phyloP scores from a whole-genome alignment of 176 grass and related monocot species.

The Saccharum officinarum region DNA sequence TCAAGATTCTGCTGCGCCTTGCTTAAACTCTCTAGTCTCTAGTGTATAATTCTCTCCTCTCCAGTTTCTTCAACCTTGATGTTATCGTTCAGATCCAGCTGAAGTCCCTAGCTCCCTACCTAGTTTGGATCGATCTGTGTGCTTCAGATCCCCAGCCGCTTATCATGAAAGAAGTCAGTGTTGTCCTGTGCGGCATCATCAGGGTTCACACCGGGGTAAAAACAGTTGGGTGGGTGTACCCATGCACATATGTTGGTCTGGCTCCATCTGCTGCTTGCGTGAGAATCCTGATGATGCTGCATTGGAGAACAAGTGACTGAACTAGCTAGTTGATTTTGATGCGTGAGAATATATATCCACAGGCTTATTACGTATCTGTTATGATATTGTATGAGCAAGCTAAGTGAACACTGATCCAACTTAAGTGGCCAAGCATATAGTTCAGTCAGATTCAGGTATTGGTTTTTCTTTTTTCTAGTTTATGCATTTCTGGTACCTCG shows the following conservation, averaged over 20 bases:
- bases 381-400: neutral
- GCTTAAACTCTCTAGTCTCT: too few species aligned
- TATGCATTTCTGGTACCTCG: too few species aligned
- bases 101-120: neutral
- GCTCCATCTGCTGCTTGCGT: neutral
- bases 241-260: neutral
- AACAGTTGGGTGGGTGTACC: neutral
- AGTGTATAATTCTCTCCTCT: neutral
- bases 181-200: slow-evolving; percentile 9
- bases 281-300: slow-evolving; percentile 41
- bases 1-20: neutral
- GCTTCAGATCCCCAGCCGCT: neutral
- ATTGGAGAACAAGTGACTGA: slow-evolving; percentile 3
- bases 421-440: neutral
- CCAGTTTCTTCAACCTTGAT: neutral
- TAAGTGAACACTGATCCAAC: neutral
- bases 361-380: too few species aligned
- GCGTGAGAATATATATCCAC: neutral
- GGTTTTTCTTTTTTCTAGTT: neutral
- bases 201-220: slow-evolving; percentile 33
- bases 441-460: neutral
- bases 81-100: neutral
- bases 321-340: neutral
- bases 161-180: neutral
- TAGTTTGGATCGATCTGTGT: neutral